Base-by-base conservation (phyloP, 2,329 filamentous ascomycete genomes). In the Hypoxylon sp. region DNA sequence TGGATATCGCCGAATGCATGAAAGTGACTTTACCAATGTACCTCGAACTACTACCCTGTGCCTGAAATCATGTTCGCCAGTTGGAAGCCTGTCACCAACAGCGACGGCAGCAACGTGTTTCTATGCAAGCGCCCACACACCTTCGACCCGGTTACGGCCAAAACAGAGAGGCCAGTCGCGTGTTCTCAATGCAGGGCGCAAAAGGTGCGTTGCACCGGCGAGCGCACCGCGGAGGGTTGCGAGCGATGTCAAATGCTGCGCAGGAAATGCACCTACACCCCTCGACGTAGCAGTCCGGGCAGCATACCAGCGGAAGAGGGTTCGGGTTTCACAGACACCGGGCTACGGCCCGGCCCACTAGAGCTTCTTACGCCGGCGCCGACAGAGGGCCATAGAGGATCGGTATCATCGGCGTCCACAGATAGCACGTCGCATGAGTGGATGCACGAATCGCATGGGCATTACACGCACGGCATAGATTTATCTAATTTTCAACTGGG, bases 141-240 rank as follows among this genome's bases (percentile, higher is more conserved):
- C 32, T 63, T 63, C 46, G 60, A 63, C 21, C 52, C 52, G 24
- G 52, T 57, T 27, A 63, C 59, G 17, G 59, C 59, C 13, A 62
- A 56, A 46, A 62, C 59, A 44, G 42, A 50, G 17, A 42, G 52
- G 17, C 59, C 52, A 29, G 51, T 56, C 2, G 51, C 60, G 10
- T 63, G 52, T 15, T 63, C 51, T 11, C 52, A 57, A 46, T 63
- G 60, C 19, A 63, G 60, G 46, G 60, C 52, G 32, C 60, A 63
- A 39, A 63, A 63, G 46, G 60, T 57, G 46, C 52, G 60, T 56
- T 57, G 60, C 53, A 63, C 35, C 2, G 35, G 35, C 46, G 60
- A 51, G 32, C 60, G 52, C 24, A 44, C 17, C 46, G 60, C 52
- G 17, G 52, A 51, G 27, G 60, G 52, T 51, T 57, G 60, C n/a